Conservation (phyloP, 139 green algal species). For the Chlamydomonas sp. region DNA sequence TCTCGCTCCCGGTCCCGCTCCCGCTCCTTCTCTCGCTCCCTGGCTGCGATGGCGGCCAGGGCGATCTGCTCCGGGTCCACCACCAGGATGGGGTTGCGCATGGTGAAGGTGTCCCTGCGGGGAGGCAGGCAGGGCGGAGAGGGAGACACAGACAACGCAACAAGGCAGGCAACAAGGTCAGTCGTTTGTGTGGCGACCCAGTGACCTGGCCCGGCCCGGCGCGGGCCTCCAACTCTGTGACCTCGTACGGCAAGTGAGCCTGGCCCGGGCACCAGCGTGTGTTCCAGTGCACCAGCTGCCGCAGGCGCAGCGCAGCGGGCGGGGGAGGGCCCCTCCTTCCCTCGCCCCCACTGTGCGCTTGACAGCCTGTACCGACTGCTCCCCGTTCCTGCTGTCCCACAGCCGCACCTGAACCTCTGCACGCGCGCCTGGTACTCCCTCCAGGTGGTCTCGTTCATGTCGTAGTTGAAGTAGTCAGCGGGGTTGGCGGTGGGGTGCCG, state of each 20-base stretch:
- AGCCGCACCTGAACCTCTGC: constrained; percentile 52
- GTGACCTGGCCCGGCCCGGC: no score
- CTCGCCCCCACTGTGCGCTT: not conserved
- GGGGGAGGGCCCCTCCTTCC: not conserved
- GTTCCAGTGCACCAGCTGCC: not conserved
- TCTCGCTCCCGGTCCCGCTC: no score
- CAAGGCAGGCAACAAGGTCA: not conserved
- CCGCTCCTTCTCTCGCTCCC: not conserved
- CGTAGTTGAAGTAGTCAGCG: constrained; percentile 93
- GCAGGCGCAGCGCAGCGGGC: no score
- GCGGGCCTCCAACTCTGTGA: no score
- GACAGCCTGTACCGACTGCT: not conserved
- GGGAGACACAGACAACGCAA: not conserved
- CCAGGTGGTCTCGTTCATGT: constrained; percentile 74
- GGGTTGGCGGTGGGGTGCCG: constrained; percentile 70
- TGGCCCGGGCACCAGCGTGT: no score
- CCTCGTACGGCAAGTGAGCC: no score
- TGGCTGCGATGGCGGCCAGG: not conserved
- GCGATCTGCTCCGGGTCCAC: constrained; percentile 18
- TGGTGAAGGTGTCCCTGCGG: constrained; percentile 42
- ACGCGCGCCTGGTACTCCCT: constrained; percentile 75
- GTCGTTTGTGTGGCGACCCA: no score
- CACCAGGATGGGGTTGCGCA: constrained; percentile 41
- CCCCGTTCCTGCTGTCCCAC: not conserved
- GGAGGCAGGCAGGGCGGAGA: not conserved